Evolutionary conservation across 345 rosid species (phyloP), one percentile per base, ranked within the genome.

Genomic region (Aurinia saxatilis): DNA sequence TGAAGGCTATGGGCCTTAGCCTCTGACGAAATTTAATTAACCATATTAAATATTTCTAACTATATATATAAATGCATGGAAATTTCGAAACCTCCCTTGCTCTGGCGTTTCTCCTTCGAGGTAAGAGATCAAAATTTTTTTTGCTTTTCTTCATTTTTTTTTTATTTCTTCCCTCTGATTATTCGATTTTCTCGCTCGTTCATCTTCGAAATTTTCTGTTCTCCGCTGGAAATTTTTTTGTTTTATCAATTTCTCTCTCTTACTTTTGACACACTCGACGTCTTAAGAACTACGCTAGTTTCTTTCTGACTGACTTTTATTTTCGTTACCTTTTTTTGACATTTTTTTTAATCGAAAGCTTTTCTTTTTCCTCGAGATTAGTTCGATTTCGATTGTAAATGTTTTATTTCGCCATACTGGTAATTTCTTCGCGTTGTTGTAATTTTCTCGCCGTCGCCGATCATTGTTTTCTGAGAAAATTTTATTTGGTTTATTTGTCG

Each of bases 81-180:
- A 63, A 13, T 62, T 50, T 42, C 53, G 60, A 70, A 70, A 55
- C 40, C 51, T 70, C 57, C 17, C 40, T 51, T 48, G 12, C 49
- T 45, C 62, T 16, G 63, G 46, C 64, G 64, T 63, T 70, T 70
- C 69, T 70, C 65, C 74, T 48, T 62, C 64, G 64, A 21, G 73
- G 63, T 54, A 70, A 62, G 74, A 70, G 74, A 70, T 55, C 58
- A 11, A 17, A 29, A 52, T 61, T 58, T 57, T 48, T 35, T 19
- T 31, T 8, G 17, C n/a, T 11, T 44, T 18, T n/a, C 11, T 14
- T 5, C 18, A 27, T 6, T 35, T 8, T 23, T 3, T 0, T 1
- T 49, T 27, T 30, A 0, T 6, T 12, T 13, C 29, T 27, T 27
- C 31, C 4, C 27, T 2, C 27, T 23, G 27, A 23, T 23, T 23